A percentile compares a stretch with the other conserved stretches of the same genome.
phyloP scores from a whole-genome alignment of 2,329 filamentous ascomycete species.

The Fusarium sp. region DNA sequence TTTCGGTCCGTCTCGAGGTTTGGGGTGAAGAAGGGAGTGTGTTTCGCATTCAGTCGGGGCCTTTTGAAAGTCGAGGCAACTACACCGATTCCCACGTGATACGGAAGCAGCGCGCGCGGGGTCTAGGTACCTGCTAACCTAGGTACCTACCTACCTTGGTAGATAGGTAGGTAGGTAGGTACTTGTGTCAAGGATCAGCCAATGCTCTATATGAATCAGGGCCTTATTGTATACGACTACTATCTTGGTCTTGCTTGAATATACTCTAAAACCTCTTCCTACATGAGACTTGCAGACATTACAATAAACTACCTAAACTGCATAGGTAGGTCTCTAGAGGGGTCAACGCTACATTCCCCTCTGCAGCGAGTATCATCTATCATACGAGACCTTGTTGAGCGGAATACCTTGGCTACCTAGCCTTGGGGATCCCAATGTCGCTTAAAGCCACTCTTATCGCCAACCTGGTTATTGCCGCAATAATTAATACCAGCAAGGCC shows the following conservation, averaged over 20 bases:
- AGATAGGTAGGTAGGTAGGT: neutral
- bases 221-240: too few species aligned
- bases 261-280: too few species aligned
- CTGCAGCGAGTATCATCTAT: neutral
- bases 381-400: neutral
- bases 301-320: too few species aligned
- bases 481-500: neutral
- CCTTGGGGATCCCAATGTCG: conserved; percentile 25
- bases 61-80: neutral
- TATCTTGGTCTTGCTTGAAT: too few species aligned
- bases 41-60: too few species aligned
- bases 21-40: too few species aligned
- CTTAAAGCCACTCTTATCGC: conserved; percentile 3
- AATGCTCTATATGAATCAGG: too few species aligned
- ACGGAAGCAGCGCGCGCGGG: too few species aligned
- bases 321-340: too few species aligned
- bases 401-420: neutral
- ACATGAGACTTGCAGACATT: too few species aligned
- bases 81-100: neutral
- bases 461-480: neutral
- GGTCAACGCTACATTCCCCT: neutral
- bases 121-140: too few species aligned
- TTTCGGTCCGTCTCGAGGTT: neutral
- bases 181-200: too few species aligned
- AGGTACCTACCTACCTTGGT: neutral